A percentile compares a stretch with the other conserved stretches of the same genome.
These are phyloP conservation scores for Citrus unshiu DNA, from an alignment of 345 rosid genomes.

Conservation along the genomic window DNA sequence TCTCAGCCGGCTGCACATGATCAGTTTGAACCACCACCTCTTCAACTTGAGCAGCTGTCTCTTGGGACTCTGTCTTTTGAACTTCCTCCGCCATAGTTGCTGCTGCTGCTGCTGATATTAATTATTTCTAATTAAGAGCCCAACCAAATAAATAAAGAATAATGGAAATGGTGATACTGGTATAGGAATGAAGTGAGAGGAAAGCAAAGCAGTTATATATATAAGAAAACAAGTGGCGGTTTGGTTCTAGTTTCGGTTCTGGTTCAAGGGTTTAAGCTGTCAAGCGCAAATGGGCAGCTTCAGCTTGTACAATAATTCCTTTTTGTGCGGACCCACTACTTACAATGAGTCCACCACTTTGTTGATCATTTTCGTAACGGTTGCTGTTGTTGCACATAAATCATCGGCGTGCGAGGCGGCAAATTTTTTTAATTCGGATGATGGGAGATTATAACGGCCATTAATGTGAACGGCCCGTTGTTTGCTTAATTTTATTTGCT, in stretches of 20 bases:
- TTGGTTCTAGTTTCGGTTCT: background rate
- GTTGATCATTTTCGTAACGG: background rate
- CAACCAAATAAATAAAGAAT: background rate
- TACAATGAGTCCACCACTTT: background rate
- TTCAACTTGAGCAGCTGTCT: background rate
- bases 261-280: background rate
- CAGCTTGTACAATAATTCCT: background rate
- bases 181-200: background rate
- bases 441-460: background rate
- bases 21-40: constrained; percentile 1
- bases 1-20: background rate
- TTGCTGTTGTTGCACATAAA: background rate
- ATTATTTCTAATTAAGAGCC: background rate
- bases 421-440: background rate
- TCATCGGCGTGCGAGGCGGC: constrained; percentile 8
- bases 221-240: background rate
- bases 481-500: background rate
- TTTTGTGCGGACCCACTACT: constrained; percentile 9
- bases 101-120: background rate
- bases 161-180: background rate
- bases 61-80: background rate
- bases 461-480: background rate
- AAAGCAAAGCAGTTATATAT: background rate
- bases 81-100: constrained; percentile 1
- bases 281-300: background rate